phyloP scores from a whole-genome alignment of 2,329 filamentous ascomycete genomes.

The Ambrosiella beaveri region DNA sequence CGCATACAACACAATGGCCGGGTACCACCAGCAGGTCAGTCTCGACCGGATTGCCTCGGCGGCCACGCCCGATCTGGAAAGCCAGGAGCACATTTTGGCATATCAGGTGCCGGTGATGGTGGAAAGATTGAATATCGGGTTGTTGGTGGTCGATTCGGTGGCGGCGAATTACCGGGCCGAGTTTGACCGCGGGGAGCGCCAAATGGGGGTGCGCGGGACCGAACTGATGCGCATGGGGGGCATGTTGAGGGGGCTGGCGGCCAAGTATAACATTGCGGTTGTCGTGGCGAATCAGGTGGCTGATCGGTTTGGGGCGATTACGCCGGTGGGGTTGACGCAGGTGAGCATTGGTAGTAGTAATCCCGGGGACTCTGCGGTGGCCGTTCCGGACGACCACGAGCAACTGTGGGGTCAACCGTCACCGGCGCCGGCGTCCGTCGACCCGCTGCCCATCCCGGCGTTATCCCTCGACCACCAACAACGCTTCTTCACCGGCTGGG shows the following conservation, averaged over 20 bases:
- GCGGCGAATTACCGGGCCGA: slow-evolving; percentile 93
- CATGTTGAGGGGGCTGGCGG: slow-evolving; percentile 58
- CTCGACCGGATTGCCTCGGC: slow-evolving; percentile 65
- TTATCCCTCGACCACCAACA: slow-evolving; percentile 77
- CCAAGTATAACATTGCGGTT: slow-evolving; percentile 57
- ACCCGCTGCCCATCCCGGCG: slow-evolving; percentile 28
- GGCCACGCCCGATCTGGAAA: slow-evolving; percentile 74
- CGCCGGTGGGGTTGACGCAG: slow-evolving; percentile 14
- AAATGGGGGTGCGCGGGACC: slow-evolving; percentile 52
- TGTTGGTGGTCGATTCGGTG: slow-evolving; percentile 78
- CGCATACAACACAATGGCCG: slow-evolving; percentile 30
- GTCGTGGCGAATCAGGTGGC: slow-evolving; percentile 93
- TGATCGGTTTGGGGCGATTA: slow-evolving; percentile 49
- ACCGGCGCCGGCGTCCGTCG: slow-evolving; percentile 17
- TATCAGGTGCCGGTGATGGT: slow-evolving; percentile 85
- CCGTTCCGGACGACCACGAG: slow-evolving; percentile 7
- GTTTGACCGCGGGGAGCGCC: slow-evolving; percentile 37
- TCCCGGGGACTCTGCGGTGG: slow-evolving; percentile 18
- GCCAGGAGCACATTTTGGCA: slow-evolving; percentile 83
- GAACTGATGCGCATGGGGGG: slow-evolving; percentile 65
- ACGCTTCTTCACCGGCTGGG: slow-evolving; percentile 91
- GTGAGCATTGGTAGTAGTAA: slow-evolving; percentile 10
- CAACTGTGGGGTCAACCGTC: slow-evolving; percentile 22
- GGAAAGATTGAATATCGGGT: slow-evolving; percentile 54
- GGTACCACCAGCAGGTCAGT: slow-evolving; percentile 31